Percentiles rank a stretch among this genome's conserved stretches.
phyloP scores from a whole-genome alignment of 2,329 filamentous ascomycete genomes.

The Penicillium concentricum region DNA sequence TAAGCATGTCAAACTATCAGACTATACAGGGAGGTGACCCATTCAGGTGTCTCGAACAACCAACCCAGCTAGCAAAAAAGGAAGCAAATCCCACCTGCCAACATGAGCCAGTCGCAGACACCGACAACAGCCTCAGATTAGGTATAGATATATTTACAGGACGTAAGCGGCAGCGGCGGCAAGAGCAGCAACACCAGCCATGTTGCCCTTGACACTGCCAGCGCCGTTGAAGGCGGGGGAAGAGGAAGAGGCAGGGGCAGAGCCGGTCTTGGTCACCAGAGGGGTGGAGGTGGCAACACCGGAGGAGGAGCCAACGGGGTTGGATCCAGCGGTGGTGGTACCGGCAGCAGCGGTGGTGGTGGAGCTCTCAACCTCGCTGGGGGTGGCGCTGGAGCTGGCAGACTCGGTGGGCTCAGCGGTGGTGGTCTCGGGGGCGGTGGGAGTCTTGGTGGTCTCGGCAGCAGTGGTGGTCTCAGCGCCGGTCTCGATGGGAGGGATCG shows the following conservation, averaged over 20 bases:
- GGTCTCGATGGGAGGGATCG: constrained; percentile 31
- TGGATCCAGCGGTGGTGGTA: constrained; percentile 4
- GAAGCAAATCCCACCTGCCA: not conserved
- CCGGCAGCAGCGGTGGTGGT: constrained; percentile 4
- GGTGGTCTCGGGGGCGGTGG: constrained; percentile 3
- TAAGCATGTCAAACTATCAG: constrained; percentile 6
- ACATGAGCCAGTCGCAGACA: not conserved
- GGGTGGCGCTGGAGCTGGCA: constrained; percentile 16
- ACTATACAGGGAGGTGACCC: constrained; percentile 2
- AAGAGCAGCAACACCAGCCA: constrained; percentile 26
- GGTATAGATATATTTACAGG: constrained; percentile 24
- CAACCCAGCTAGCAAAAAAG: not conserved
- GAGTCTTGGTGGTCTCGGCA: not conserved
- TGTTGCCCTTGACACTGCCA: constrained; percentile 25
- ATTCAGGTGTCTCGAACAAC: not conserved
- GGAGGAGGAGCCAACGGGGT: constrained; percentile 13
- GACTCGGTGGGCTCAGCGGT: constrained; percentile 4
- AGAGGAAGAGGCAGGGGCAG: constrained; percentile 13
- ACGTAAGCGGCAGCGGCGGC: constrained; percentile 28
- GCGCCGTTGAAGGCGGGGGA: constrained; percentile 27
- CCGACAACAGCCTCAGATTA: constrained; percentile 6
- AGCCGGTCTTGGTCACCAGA: constrained; percentile 13
- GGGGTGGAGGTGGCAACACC: constrained; percentile 19
- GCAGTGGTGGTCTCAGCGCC: constrained; percentile 4
- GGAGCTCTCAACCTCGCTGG: constrained; percentile 4